phyloP scores from a whole-genome alignment of 148 eudicot species.

The Arbutus unedo region DNA sequence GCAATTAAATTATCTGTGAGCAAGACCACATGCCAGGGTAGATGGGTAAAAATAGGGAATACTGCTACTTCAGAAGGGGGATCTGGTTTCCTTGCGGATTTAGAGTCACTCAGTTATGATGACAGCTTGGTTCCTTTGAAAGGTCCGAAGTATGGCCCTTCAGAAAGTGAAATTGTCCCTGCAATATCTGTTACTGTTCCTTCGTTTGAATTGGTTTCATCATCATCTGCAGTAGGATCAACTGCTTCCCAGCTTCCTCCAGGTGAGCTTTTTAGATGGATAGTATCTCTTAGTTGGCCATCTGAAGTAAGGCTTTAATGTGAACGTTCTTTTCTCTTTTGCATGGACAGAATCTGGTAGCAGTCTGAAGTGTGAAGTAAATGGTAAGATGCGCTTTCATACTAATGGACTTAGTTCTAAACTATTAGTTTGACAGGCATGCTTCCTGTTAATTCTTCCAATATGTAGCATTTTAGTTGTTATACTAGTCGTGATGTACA shows the following conservation, averaged over 20 bases:
- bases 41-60: slow-evolving; percentile 76
- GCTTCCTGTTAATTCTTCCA: neutral
- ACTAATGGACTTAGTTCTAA: neutral
- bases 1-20: slow-evolving; percentile 42
- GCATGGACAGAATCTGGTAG: slow-evolving; percentile 31
- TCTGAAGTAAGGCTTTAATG: slow-evolving; percentile 16
- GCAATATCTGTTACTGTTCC: slow-evolving; percentile 25
- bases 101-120: slow-evolving; percentile 74
- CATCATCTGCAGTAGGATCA: slow-evolving; percentile 32
- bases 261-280: slow-evolving; percentile 38
- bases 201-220: slow-evolving; percentile 28
- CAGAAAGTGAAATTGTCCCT: slow-evolving; percentile 30
- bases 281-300: slow-evolving; percentile 5
- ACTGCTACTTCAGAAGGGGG: slow-evolving; percentile 40
- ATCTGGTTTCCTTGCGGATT: slow-evolving; percentile 40
- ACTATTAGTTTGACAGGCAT: neutral
- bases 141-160: slow-evolving; percentile 33
- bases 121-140: slow-evolving; percentile 63
- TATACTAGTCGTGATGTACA: neutral
- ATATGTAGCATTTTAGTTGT: neutral
- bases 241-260: slow-evolving; percentile 39
- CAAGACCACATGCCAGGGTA: slow-evolving; percentile 72
- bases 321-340: slow-evolving; percentile 4
- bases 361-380: slow-evolving; percentile 23
- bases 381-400: slow-evolving; percentile 24